Evolutionary conservation across 129 eudicot genomes (phyloP), one percentile per base, ranked within the genome.

Genomic region (Arctium minus): DNA sequence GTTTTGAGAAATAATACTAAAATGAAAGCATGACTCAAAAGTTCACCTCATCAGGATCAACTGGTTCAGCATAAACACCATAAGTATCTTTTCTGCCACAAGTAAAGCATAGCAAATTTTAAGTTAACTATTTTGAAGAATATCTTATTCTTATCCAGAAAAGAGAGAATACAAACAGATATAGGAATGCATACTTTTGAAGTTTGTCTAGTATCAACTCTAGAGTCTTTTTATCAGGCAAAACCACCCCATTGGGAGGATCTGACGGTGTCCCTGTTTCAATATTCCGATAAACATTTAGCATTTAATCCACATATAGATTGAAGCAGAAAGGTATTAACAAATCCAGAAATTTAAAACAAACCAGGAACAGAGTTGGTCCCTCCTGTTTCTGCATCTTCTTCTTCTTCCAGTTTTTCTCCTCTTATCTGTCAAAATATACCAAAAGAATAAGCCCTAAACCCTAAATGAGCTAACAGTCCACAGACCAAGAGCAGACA

Each of bases 61-160:
- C 98, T 6, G 98, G 98, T 71, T 89, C 97, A 11, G 98, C 93
- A 83, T 92, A 94, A 76, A 94, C 98, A 46, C 97, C 98, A 88
- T 94, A 94, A 46, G 85, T 90, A 79, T 94, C 98, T 82, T 94
- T 94, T 93, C 98, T 94, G 98, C 83, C 88, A 89, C 79, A 82
- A 80, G 37, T 70, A 86, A 80, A 85, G 32, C 62, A 86, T 70
- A 72, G 0, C 56, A 42, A 33, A 48, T 48, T 11, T 48, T 48
- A 48, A 92, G 31, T 79, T 56, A 77, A 78, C 69, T 8, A 37
- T 3, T 13, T 2, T 13, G 31, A 64, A 75, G 5, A 60, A 79
- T 12, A 50, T 50, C 5, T 3, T 13, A 50, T 32, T 73, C 67
- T 42, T 8, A 83, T 9, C 75, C 62, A 76, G 18, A 77, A 50